Evolutionary conservation across 202 grass and related monocot genomes (phyloP), one percentile per base, ranked within the genome.

Genomic region (Cymbopogon flexuosus): DNA sequence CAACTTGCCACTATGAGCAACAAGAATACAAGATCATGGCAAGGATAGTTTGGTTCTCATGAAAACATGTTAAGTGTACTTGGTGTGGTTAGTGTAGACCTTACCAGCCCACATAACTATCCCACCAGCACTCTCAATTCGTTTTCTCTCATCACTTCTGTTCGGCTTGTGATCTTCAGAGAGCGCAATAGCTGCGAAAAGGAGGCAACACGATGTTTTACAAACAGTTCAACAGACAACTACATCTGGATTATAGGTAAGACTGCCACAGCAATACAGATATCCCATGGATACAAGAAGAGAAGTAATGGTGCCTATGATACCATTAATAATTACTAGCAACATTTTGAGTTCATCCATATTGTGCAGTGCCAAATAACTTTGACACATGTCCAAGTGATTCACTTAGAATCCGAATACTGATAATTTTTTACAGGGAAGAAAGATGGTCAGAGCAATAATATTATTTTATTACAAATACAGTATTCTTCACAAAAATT

Each of bases 151-250:
- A 89, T 95, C 92, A 77, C 92, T 95, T 93, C 95, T 93, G 70
- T 98, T 98, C 14, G 95, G 92, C 72, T 98, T 98, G 86, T 98
- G 95, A 66, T 98, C 95, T 15, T 93, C 95, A 46, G 95, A 98
- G 22, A 98, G 84, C 19, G 95, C 81, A 36, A 98, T 98, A 86
- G 95, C 95, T 98, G 70, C 19, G 59, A 68, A 36, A 4, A 77
- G 79, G 24, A 81, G 61, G 70, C 61, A 77, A 45, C 22, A 58
- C 29, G 18, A 82, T 13, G 62, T 5, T 66, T 81, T 57, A 87
- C 42, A 58, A 83, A 62, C 8, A 93, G 62, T 40, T 63, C 5
- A 65, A 77, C 42, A 83, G 27, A 62, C 14, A 70, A 9, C 36
- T 81, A 22, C 21, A 78, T 74, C 51, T 45, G 8, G 62, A 81